Percentiles rank a stretch among this genome's conserved stretches.
Conservation (phyloP, 2,329 filamentous ascomycete species). For the Pseudogymnoascus sp. region DNA sequence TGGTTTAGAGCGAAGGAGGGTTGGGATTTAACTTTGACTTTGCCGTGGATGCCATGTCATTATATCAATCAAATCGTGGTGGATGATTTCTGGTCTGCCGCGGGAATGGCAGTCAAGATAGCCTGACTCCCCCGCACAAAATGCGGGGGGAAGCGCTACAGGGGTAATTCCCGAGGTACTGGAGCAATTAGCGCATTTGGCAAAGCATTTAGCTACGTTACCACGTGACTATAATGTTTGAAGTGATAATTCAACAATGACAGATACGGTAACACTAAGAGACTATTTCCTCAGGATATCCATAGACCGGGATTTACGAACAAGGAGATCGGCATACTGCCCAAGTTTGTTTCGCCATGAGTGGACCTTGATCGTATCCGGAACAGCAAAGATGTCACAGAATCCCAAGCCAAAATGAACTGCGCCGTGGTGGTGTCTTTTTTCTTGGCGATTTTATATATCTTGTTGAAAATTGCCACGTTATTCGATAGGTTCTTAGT, state of each 20-base stretch:
- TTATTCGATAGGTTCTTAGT: too few relatives aligned
- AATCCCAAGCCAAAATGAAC: too few relatives aligned
- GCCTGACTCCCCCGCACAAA: neutral
- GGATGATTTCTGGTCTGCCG: neutral
- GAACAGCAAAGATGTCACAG: too few relatives aligned
- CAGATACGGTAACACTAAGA: neutral
- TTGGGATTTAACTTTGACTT: neutral
- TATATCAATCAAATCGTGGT: neutral
- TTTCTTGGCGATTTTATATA: too few relatives aligned
- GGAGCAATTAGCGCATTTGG: neutral
- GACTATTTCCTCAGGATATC: neutral
- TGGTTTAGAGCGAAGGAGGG: slow-evolving; percentile 4
- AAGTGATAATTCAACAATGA: neutral
- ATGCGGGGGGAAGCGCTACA: neutral
- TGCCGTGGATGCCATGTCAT: neutral
- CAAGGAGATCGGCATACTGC: too few relatives aligned
- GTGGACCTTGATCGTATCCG: too few relatives aligned
- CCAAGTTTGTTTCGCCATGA: too few relatives aligned
- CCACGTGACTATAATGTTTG: neutral
- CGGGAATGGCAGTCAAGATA: neutral
- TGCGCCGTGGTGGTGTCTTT: too few relatives aligned
- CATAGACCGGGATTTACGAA: neutral
- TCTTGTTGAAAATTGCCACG: too few relatives aligned
- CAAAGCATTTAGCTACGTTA: neutral
- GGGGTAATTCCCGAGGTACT: slow-evolving; percentile 6